A percentile compares a stretch with the other conserved stretches of the same genome.
phyloP scores from a whole-genome alignment of 2,329 filamentous ascomycete genomes.

The Penicillium sclerotigenum region DNA sequence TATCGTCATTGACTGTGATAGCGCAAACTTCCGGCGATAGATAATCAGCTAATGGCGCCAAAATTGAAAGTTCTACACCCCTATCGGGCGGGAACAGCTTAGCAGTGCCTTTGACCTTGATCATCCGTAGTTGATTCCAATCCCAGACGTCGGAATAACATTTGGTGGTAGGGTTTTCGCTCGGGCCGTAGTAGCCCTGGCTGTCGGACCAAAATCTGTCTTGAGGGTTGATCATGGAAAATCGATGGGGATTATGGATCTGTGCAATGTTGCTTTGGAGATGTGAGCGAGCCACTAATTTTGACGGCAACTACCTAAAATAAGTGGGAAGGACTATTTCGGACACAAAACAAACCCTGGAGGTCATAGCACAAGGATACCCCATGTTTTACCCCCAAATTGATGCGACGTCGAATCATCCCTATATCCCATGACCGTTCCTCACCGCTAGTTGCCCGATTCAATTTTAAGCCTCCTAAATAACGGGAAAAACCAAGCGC shows the following conservation, averaged over 20 bases:
- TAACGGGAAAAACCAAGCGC: too few species aligned
- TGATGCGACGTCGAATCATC: too few species aligned
- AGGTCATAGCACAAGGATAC: neutral
- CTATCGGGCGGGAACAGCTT: constrained; percentile 22
- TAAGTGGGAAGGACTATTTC: neutral
- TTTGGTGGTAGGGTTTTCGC: constrained; percentile 16
- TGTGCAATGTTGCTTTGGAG: neutral
- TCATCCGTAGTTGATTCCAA: constrained; percentile 22
- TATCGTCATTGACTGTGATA: constrained; percentile 21
- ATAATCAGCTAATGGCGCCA: constrained; percentile 20
- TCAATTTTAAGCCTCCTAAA: neutral
- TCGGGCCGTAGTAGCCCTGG: constrained; percentile 15
- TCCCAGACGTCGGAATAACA: constrained; percentile 24
- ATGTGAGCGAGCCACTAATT: neutral
- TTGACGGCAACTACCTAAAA: neutral
- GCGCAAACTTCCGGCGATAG: constrained; percentile 19
- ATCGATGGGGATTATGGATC: too few species aligned
- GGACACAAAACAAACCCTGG: neutral
- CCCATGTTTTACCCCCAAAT: neutral
- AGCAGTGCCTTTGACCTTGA: constrained; percentile 24
- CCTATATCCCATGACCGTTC: neutral
- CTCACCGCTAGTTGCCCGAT: neutral
- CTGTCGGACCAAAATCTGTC: constrained; percentile 16
- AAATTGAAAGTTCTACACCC: constrained; percentile 13
- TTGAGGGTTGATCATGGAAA: neutral